A percentile compares a stretch with the other conserved stretches of the same genome.
phyloP scores from a whole-genome alignment of 495 filamentous ascomycete genomes.

The Aspergillus olivimuriae region DNA sequence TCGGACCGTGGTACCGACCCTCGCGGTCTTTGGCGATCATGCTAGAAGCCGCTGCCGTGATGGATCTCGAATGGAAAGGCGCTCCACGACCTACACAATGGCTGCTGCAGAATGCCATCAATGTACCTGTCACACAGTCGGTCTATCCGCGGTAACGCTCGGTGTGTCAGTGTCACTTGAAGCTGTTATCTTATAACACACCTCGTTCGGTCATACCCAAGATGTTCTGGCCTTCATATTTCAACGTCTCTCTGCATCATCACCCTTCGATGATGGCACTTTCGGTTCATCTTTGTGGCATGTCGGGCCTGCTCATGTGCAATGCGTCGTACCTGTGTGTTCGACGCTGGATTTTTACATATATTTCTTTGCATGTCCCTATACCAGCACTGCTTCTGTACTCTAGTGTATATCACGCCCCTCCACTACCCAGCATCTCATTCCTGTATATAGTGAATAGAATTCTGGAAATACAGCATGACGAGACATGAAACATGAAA shows the following conservation, averaged over 20 bases:
- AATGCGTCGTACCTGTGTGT: no score
- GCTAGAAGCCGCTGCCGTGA: conserved; percentile 23
- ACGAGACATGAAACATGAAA: conserved; percentile 3
- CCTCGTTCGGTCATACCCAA: no score
- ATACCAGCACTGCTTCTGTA: not conserved
- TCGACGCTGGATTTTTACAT: no score
- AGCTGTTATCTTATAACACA: no score
- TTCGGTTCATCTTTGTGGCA: no score
- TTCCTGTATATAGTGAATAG: not conserved
- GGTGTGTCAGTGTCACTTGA: no score
- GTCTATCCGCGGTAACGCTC: not conserved
- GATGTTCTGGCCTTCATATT: no score
- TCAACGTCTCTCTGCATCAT: no score
- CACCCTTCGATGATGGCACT: no score
- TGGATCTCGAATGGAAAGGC: conserved; percentile 28
- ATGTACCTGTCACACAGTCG: conserved; percentile 12
- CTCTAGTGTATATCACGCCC: not conserved
- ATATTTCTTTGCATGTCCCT: no score
- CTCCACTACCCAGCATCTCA: not conserved
- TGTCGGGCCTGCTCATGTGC: no score
- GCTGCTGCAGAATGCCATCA: conserved; percentile 30
- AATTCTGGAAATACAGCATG: not conserved
- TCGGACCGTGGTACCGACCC: conserved; percentile 17
- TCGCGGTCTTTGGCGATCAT: conserved; percentile 20
- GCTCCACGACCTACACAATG: conserved; percentile 20